Evolutionary conservation across 352 stramenopile species (phyloP), one percentile per base, ranked within the genome.

Genomic region (Pythium vanterpoolii): DNA sequence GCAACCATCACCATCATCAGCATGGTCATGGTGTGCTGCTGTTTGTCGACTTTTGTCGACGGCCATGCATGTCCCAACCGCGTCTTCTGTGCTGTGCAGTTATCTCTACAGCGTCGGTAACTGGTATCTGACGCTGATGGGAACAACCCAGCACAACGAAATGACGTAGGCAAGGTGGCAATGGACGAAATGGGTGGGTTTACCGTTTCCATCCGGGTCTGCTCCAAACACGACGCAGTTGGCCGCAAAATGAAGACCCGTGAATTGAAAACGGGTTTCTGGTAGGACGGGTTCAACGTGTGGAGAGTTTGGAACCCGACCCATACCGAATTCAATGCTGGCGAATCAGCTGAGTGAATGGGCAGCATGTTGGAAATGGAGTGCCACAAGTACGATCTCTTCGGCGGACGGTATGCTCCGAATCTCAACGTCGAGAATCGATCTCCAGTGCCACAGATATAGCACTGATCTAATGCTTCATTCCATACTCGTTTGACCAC

Each of bases 351-450:
- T n/a, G n/a, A n/a, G n/a, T 60, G 59, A 60, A 42, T 60, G 59
- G 59, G 50, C 50, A 48, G 50, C 23, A 36, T 18, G 16, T 11
- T 84, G 73, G 65, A 45, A 48, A 66, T 87, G 49, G 77, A 90
- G 69, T 76, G 72, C 62, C 68, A 82, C 62, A 74, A 64, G 51
- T 93, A 86, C 64, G 73, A 77, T 36, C 74, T 90, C 56, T 93
- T 93, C 48, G 60, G 62, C 56, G 69, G 74, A 57, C 66, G 83
- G 83, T 92, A 61, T 50, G 68, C 28, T 24, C 42, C 16, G 16
- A 14, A 48, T 8, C 42, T 3, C 34, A 18, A 38, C n/a, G 24
- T 18, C 23, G 1, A 2, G 28, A 38, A 45, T 16, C 31, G 23
- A 30, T 36, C 34, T 14, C 31, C 13, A 27, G n/a, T 13, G n/a